Evolutionary conservation across 116 monocot genomes (phyloP), one percentile per base, ranked within the genome.

Genomic region (Trichopus zeylanicus): DNA sequence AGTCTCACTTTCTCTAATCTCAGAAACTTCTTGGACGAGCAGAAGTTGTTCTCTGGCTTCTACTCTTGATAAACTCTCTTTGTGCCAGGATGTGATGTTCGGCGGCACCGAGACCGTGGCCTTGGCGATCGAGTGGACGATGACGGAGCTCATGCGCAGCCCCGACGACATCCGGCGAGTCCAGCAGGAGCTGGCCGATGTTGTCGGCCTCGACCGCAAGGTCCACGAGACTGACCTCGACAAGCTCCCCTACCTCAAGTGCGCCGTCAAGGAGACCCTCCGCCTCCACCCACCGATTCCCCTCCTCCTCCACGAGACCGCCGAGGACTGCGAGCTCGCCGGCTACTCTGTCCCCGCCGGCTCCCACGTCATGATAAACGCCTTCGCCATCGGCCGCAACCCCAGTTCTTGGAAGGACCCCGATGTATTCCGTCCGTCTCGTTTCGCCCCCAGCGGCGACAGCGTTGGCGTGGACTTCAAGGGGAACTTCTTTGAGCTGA

Each of bases 251-350:
- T 69, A 63, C 69, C 59, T 75, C 26, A 69, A 58, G 30, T 69
- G 75, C 46, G 69, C 57, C 35, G 25, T 69, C 27, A 75, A 75
- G 38, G 68, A 75, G 63, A 75, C 75, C 23, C 69, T 75, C 26
- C 75, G 75, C 12, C 75, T 75, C 42, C 75, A 75, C 58, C 75
- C 75, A 12, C 75, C 75, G 1, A 75, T 75, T 63, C 75, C 75
- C 16, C 69, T 75, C 25, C 75, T 75, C 63, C 75, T 75, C 53
- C 75, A 75, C 37, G 75, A 69, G 46, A 75, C 75, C 7, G 28
- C 64, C 38, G 58, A 57, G 51, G 59, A 69, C 46, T 69, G 64
- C 46, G 52, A 58, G n/a, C 52, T 75, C 26, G 58, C 37, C 33
- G 75, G 75, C 28, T 75, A 69, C 57, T 69, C 27, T 56, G 26